Base-by-base conservation (phyloP, 495 filamentous ascomycete species). In the Penicillium lividum region DNA sequence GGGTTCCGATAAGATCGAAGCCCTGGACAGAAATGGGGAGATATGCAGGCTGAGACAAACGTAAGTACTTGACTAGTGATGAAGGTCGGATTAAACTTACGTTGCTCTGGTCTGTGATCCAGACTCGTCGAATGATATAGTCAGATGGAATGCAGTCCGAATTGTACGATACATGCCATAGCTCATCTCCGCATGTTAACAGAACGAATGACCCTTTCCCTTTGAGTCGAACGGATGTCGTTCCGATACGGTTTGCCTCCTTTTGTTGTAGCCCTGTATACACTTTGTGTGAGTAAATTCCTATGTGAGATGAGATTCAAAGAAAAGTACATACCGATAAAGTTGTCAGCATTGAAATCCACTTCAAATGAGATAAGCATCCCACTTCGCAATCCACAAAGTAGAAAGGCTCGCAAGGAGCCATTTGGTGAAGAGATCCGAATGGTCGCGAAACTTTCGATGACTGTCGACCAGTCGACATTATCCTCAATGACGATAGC, bases 331-430 rank as follows among this genome's bases (percentile, higher is more conserved):
- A 51, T 67, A 78, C 77, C 60, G 4, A 70, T 65, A 16, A 71
- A 52, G 44, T 57, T 60, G 16, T 43, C 7, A 15, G 48, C 33
- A 10, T 61, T 61, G 11, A 64, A 61, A 18, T 53, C 46, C 22
- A 77, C 57, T 2, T 69, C 64, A 45, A 78, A 72, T 13, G 71
- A 59, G n/a, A 77, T 64, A 28, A 80, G 65, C 27, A 71, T 71
- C 27, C 77, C 77, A 59, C 77, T 73, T 29, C 77, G 73, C 31
- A 80, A 63, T 18, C 77, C 77, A 45, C 77, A 80, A 7, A 78
- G 68, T 9, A 80, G 42, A 54, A 66, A 59, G n/a, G 62, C 55
- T 7, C 46, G 59, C 10, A 63, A 44, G 7, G 51, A 44, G 5
- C 51, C 60, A 29, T 59, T 45, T 13, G 36, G 43, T 15, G 49